A percentile compares a stretch with the other conserved stretches of the same genome.
Conservation (phyloP, 768 basidiomycete genomes). For the Cantharellus cinnabarinus region DNA sequence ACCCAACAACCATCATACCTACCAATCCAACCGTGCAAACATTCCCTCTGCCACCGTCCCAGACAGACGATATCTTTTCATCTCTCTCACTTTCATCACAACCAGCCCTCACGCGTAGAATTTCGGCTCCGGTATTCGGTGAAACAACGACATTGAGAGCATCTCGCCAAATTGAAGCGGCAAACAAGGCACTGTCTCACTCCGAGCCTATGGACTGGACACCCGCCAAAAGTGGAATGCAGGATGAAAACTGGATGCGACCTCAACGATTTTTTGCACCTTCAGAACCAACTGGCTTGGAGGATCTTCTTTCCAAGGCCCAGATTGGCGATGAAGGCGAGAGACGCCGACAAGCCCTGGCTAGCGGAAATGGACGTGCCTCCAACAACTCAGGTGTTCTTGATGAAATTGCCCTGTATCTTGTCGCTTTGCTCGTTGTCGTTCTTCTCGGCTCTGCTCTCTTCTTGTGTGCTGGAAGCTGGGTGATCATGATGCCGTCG, state of each 20-base stretch:
- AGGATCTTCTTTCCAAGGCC: slow-evolving; percentile 7
- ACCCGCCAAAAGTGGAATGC: slow-evolving; percentile 4
- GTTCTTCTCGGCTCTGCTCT: not conserved
- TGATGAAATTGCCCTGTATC: not conserved
- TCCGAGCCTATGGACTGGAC: slow-evolving; percentile 17
- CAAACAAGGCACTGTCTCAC: not conserved
- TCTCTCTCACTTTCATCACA: slow-evolving; percentile 1
- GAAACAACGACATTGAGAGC: slow-evolving; percentile 10
- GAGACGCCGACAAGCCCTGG: not conserved
- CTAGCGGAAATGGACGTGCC: not conserved
- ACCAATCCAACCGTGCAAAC: not conserved
- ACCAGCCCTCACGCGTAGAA: not conserved
- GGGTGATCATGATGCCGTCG: not conserved
- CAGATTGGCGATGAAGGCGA: not conserved
- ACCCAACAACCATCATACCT: slow-evolving; percentile 2
- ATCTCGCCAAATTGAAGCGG: not conserved
- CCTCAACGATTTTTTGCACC: slow-evolving; percentile 5
- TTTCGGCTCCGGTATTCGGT: slow-evolving; percentile 15
- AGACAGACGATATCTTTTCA: slow-evolving; percentile 4
- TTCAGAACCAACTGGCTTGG: slow-evolving; percentile 9
- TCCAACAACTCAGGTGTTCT: no score
- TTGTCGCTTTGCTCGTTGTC: not conserved
- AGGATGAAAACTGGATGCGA: not conserved
- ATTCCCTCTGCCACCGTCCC: not conserved
- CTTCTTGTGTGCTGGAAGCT: not conserved